Conservation (phyloP, 176 grass and related monocot genomes). For the Oryza officinalis region DNA sequence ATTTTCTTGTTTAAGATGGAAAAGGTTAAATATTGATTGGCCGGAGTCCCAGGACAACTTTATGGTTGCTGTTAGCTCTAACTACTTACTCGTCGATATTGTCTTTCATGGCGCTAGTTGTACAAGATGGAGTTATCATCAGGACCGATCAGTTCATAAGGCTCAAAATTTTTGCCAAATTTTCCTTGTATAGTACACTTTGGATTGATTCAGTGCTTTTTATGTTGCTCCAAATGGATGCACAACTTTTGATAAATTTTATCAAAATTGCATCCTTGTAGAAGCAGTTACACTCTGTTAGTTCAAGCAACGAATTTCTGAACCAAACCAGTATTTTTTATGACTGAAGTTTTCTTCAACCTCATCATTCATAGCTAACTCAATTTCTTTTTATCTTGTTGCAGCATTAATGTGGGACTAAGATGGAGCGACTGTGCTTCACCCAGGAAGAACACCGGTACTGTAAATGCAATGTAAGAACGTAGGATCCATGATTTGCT, state of each 20-base stretch:
- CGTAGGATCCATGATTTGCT: neutral
- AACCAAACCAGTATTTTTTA: constrained; percentile 7
- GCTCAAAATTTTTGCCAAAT: neutral
- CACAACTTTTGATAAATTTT: neutral
- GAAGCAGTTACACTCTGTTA: neutral
- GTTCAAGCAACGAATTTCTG: constrained; percentile 24
- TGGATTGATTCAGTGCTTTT: neutral
- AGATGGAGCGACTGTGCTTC: constrained; percentile 18
- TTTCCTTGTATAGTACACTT: neutral
- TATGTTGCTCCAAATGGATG: neutral
- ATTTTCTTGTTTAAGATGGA: constrained; percentile 24
- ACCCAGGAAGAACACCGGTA: constrained; percentile 4
- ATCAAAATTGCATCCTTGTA: neutral
- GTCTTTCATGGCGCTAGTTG: constrained; percentile 12
- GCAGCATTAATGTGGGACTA: constrained; percentile 29
- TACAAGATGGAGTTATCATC: neutral
- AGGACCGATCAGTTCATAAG: constrained; percentile 18
- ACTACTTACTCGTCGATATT: neutral
- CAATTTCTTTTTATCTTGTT: constrained; percentile 30
- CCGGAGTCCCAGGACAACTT: neutral
- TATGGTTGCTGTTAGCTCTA: constrained; percentile 9
- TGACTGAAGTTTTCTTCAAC: constrained; percentile 13
- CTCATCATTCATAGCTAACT: constrained; percentile 11
- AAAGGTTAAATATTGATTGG: constrained; percentile 6
- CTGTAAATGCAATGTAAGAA: constrained; percentile 8